These are phyloP conservation scores for Dothistroma septosporum DNA, from an alignment of 2,329 filamentous ascomycete genomes.

Conservation along the genomic window DNA sequence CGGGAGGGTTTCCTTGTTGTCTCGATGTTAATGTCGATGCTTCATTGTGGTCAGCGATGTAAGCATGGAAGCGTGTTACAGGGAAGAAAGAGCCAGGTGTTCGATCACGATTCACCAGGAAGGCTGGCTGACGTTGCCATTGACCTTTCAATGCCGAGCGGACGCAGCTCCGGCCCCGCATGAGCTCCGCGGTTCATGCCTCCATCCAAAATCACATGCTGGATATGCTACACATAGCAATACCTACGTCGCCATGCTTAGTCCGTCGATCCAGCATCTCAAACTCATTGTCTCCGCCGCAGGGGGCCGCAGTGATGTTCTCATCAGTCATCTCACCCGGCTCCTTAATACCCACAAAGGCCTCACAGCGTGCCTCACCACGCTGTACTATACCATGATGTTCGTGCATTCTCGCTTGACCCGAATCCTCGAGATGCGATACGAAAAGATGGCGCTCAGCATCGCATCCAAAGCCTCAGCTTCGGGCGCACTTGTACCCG, in stretches of 20 bases:
- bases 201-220: neutral
- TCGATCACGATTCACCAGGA: neutral
- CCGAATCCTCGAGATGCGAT: slow-evolving; percentile 35
- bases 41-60: neutral
- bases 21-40: neutral
- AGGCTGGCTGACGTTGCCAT: neutral
- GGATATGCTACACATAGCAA: neutral
- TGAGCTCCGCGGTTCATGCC: neutral
- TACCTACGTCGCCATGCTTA: neutral
- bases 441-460: slow-evolving; percentile 35
- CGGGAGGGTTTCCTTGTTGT: neutral
- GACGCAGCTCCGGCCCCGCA: neutral
- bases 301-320: slow-evolving; percentile 8
- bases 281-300: slow-evolving; percentile 8
- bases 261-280: slow-evolving; percentile 6
- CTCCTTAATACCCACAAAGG: slow-evolving; percentile 39
- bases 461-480: slow-evolving; percentile 36
- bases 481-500: slow-evolving; percentile 38
- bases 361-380: slow-evolving; percentile 42
- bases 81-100: neutral
- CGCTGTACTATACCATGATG: slow-evolving; percentile 43
- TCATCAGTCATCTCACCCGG: slow-evolving; percentile 21
- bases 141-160: slow-evolving; percentile 1
- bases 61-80: neutral
- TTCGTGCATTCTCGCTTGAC: slow-evolving; percentile 40